phyloP scores from a whole-genome alignment of 2,329 filamentous ascomycete species.

The Aaosphaeria arxii region DNA sequence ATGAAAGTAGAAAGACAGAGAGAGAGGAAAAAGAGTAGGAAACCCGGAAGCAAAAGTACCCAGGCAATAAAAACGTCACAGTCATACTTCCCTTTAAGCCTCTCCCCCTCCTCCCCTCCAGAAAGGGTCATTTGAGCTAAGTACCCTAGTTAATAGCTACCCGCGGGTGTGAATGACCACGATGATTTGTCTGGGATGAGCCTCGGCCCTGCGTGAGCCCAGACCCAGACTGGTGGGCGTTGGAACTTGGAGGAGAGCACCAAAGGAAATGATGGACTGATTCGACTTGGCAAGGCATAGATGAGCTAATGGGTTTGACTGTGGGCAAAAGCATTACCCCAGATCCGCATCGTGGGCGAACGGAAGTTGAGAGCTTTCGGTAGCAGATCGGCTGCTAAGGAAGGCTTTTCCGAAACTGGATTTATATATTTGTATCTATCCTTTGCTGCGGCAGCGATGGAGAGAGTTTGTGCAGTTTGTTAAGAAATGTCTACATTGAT shows the following conservation, averaged over 20 bases:
- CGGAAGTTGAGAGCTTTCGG: conserved; percentile 29
- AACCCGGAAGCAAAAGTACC: conserved; percentile 3
- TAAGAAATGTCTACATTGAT: too few relatives aligned
- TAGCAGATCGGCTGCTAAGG: conserved; percentile 24
- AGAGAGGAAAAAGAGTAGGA: conserved; percentile 3
- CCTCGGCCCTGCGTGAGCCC: conserved; percentile 33
- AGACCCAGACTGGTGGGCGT: conserved; percentile 8
- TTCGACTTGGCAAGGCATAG: too few relatives aligned
- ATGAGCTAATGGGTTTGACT: too few relatives aligned
- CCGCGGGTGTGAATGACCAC: conserved; percentile 30
- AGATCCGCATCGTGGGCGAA: conserved; percentile 33
- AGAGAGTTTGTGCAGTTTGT: too few relatives aligned
- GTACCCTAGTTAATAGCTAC: conserved; percentile 11
- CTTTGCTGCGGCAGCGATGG: too few relatives aligned
- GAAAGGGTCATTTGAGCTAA: too few relatives aligned
- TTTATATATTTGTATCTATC: too few relatives aligned
- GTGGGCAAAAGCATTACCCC: conserved; percentile 17
- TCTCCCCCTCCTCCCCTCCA: background rate
- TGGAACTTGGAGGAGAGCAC: too few relatives aligned
- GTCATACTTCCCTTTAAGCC: conserved; percentile 13
- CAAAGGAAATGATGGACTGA: too few relatives aligned
- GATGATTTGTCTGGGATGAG: conserved; percentile 22
- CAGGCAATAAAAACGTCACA: conserved; percentile 12
- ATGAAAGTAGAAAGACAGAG: conserved; percentile 2
- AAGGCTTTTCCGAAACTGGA: conserved; percentile 6